Base-by-base conservation (phyloP, 768 basidiomycete genomes). In the Rhizopogon vulgaris region DNA sequence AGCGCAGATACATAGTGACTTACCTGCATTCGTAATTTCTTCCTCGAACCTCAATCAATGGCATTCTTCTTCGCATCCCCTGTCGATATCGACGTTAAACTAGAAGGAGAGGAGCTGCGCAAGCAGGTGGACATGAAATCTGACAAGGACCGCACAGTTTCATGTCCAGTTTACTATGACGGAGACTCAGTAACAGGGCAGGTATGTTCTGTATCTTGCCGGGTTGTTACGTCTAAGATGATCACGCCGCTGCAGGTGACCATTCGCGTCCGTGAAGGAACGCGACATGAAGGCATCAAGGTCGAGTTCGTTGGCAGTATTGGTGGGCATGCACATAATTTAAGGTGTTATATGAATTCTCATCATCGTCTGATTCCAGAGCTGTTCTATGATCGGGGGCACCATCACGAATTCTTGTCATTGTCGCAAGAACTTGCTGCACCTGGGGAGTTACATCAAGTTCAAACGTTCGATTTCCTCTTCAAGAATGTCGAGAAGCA, bases 401-500 rank as follows among this genome's bases (percentile, higher is more conserved):
- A 97, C 67, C 95, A 98, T 66, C 94, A 97, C 68, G 96, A 98
- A 66, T 98, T 98, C 69, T 75, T 98, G 9, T 96, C 95, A 6
- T 71, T 97, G 60, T 91, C 93, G 0, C 93, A 97, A 71, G 95
- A 98, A 63, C 76, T 97, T 24, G 93, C 94, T 2, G 85, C 91
- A 0, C 93, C 93, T n/a, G 94, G 93, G 32, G 96, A 99, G 64
- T 85, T 99, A 85, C 82, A 96, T 40, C 87, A 92, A 63, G 94
- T 94, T 0, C 94, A 97, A 70, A 92, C 93, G 8, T 96, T 85
- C 60, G 94, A 97, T 49, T 98, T 99, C 70, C 80, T 84, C 62
- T 98, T 99, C 80, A 97, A 97, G 78, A 99, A 95, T 63, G 90
- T 99, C 38, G 96, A 99, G 82, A 97, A 99, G 75, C 94, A 97